Evolutionary conservation across 441 rosid genomes (phyloP).

Genomic region (Bocquillonia castaneifolia): DNA sequence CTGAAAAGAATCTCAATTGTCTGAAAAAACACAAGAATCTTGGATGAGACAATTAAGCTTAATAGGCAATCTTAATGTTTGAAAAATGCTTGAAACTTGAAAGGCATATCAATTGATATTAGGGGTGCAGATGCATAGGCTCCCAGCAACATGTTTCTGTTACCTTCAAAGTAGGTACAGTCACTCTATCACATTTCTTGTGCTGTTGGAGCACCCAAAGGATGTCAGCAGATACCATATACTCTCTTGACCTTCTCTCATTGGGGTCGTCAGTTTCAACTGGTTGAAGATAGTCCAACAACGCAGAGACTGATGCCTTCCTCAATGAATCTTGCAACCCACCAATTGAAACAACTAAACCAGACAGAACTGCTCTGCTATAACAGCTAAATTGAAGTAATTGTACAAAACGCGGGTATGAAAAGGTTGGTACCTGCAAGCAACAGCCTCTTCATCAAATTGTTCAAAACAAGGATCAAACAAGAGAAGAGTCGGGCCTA

Average conservation of each 20-base stretch:
- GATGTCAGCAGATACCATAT: conserved; percentile 51
- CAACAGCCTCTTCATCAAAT: conserved; percentile 16
- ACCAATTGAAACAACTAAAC: conserved; percentile 84
- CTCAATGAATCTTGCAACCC: conserved; percentile 90
- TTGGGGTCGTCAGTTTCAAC: conserved; percentile 39
- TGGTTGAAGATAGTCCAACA: conserved; percentile 62
- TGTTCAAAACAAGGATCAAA: conserved; percentile 16
- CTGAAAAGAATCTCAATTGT: conserved; percentile 72
- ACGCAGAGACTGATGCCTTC: conserved; percentile 65
- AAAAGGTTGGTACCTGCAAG: conserved; percentile 75
- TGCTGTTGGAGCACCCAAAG: conserved; percentile 78
- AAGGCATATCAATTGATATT: background rate
- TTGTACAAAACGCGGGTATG: conserved; percentile 76
- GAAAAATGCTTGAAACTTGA: background rate
- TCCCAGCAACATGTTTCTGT: background rate
- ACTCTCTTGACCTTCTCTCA: conserved; percentile 44
- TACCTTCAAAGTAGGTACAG: conserved; percentile 88
- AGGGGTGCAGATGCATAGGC: background rate
- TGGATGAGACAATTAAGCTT: conserved; percentile 4
- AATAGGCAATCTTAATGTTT: background rate
- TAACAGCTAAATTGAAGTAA: conserved; percentile 58
- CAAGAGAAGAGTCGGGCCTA: conserved; percentile 10
- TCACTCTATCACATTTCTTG: conserved; percentile 74
- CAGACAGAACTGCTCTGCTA: conserved; percentile 67
- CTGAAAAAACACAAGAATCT: conserved; percentile 41